Base-by-base conservation (phyloP, 2,329 filamentous ascomycete species). In the Diplodia sapinea region DNA sequence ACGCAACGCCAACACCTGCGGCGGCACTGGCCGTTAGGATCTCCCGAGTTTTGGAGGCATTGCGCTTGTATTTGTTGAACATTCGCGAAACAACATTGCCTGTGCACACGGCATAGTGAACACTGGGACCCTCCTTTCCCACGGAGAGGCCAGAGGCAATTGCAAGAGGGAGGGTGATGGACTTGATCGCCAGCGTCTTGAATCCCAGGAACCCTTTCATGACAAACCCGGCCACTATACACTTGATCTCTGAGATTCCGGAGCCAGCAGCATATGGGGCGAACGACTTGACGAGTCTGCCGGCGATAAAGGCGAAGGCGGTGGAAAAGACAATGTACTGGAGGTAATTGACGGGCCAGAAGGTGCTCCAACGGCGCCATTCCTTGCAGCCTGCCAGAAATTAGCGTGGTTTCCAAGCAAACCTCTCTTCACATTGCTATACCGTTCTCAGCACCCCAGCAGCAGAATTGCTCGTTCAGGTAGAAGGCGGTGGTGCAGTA, bases 181-280 rank as follows among this genome's bases (percentile, higher is more conserved):
- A 96, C 81, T 99, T 99, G 81, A 99, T 98, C 69, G 95, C 79
- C 38, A 99, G 83, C 5, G 95, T 98, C 87, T 93, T 93, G 73
- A 90, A 90, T 23, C 94, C 93, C 17, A 99, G 85, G 75, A 99
- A 99, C 0, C 94, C 95, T 80, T 98, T 97, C 95, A 99, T 99
- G 61, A 98, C 92, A 77, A 99, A 99, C 3, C 95, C 95, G 4
- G 94, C 95, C 75, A 99, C 97, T 76, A 99, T 98, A 80, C 93
- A 97, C 80, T 99, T 99, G 85, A 99, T 99, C 82, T 99, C 95
- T 13, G 93, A 97, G 68, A 99, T 99, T 50, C 95, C 95, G 13
- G 93, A 97, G 17, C 95, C 95, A 40, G 95, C 95, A 12, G 95
- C 95, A 77, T 99, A 99, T 0, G 95, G 95, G 4, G 95, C 94